A percentile compares a stretch with the other conserved stretches of the same genome.
Evolutionary conservation across 2,329 filamentous ascomycete genomes (phyloP).

Genomic region (Penicillium sp.): DNA sequence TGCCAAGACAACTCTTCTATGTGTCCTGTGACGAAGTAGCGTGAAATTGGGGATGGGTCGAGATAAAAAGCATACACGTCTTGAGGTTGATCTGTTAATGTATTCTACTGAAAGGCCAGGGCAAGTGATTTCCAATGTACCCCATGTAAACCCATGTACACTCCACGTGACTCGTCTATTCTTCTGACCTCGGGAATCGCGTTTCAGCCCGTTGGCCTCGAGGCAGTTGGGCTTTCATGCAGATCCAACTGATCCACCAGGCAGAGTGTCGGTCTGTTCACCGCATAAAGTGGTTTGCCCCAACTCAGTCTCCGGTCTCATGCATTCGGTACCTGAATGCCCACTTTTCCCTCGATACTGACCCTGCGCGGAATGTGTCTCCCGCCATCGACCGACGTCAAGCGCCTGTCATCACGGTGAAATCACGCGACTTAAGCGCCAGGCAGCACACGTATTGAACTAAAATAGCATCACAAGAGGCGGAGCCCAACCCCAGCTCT

Average conservation of each 20-base stretch:
- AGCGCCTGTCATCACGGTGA: constrained; percentile 28
- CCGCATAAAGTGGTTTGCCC: constrained; percentile 9
- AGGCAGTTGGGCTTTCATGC: constrained; percentile 29
- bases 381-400: constrained; percentile 25
- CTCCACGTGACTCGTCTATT: background rate
- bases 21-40: too few relatives aligned
- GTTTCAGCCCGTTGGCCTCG: constrained; percentile 8
- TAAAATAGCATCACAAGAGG: constrained; percentile 21
- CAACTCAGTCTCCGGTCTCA: background rate
- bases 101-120: background rate
- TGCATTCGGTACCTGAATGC: constrained; percentile 11
- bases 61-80: too few relatives aligned
- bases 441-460: constrained; percentile 22
- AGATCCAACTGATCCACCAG: constrained; percentile 25
- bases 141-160: background rate
- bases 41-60: too few relatives aligned
- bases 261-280: constrained; percentile 13
- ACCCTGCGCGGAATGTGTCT: background rate
- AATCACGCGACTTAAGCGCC: constrained; percentile 32
- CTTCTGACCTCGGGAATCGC: background rate
- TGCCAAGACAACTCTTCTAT: too few relatives aligned
- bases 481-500: background rate
- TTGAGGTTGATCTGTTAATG: too few relatives aligned
- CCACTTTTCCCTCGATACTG: background rate
- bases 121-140: constrained; percentile 7